These are phyloP conservation scores for Acacia crassicarpa DNA, from an alignment of 306 rosid genomes.

Conservation along the genomic window DNA sequence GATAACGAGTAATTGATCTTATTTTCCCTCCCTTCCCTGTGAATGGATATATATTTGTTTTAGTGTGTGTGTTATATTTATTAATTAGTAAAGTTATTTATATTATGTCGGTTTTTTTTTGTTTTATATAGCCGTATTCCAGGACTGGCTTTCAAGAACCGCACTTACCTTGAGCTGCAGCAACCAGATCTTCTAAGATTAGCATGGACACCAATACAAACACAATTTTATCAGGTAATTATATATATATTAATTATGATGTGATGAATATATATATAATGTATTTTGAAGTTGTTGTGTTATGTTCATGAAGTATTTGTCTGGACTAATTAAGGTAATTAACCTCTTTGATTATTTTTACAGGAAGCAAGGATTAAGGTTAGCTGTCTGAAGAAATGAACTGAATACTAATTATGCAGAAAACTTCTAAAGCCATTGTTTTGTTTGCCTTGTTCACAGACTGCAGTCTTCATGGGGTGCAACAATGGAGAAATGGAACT, in stretches of 20 bases:
- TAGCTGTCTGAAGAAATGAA: background rate
- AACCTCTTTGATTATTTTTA: background rate
- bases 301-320: background rate
- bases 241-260: background rate
- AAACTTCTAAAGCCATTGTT: constrained; percentile 4
- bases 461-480: constrained; percentile 79
- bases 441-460: constrained; percentile 6
- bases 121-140: background rate
- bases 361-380: constrained; percentile 23
- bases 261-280: background rate
- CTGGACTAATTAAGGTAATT: background rate
- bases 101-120: background rate
- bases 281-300: background rate
- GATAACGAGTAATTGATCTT: constrained; percentile 49
- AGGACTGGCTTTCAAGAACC: constrained; percentile 13
- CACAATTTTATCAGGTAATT: constrained; percentile 10
- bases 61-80: background rate
- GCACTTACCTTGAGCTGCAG: background rate
- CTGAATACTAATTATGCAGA: background rate
- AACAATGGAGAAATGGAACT: constrained; percentile 86
- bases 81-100: background rate
- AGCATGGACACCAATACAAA: background rate
- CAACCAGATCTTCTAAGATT: constrained; percentile 1
- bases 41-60: background rate
- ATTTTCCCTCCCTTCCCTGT: background rate